These are phyloP conservation scores for Podospora appendiculata DNA, from an alignment of 495 filamentous ascomycete genomes.

Conservation along the genomic window DNA sequence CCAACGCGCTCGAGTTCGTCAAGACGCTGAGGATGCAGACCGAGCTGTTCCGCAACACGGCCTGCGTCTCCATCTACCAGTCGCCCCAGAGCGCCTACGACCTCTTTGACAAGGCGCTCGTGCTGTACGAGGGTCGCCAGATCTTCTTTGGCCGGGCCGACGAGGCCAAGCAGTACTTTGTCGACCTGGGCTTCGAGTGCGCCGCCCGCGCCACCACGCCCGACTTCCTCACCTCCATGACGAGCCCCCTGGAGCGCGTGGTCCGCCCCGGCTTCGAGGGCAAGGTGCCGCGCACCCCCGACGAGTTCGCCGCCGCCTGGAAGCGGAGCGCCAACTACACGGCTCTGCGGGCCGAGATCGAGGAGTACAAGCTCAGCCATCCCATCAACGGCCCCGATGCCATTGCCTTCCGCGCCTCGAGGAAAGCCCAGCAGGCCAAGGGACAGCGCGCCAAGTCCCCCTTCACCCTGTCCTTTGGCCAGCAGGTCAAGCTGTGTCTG, in stretches of 20 bases:
- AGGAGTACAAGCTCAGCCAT: slow-evolving; percentile 55
- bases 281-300: slow-evolving; percentile 60
- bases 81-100: slow-evolving; percentile 72
- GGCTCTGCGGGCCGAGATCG: slow-evolving; percentile 60
- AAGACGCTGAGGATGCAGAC: slow-evolving; percentile 59
- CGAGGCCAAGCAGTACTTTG: slow-evolving; percentile 61
- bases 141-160: slow-evolving; percentile 67
- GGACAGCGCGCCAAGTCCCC: slow-evolving; percentile 57
- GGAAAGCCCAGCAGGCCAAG: slow-evolving; percentile 57
- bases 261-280: slow-evolving; percentile 57
- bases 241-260: slow-evolving; percentile 59
- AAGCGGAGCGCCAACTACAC: slow-evolving; percentile 62
- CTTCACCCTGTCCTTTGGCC: slow-evolving; percentile 64
- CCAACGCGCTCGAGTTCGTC: slow-evolving; percentile 75
- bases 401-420: slow-evolving; percentile 61
- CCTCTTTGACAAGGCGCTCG: slow-evolving; percentile 68
- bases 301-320: slow-evolving; percentile 71
- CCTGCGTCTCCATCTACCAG: slow-evolving; percentile 79
- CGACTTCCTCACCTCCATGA: slow-evolving; percentile 77
- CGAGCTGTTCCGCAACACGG: slow-evolving; percentile 56
- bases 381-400: slow-evolving; percentile 58
- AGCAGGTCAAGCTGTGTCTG: slow-evolving; percentile 69
- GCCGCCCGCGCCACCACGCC: slow-evolving; percentile 65
- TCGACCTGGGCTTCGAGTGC: slow-evolving; percentile 68
- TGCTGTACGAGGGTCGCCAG: slow-evolving; percentile 76